These are phyloP conservation scores for Carex littledalei DNA, from an alignment of 176 grass and related monocot species.

Conservation along the genomic window DNA sequence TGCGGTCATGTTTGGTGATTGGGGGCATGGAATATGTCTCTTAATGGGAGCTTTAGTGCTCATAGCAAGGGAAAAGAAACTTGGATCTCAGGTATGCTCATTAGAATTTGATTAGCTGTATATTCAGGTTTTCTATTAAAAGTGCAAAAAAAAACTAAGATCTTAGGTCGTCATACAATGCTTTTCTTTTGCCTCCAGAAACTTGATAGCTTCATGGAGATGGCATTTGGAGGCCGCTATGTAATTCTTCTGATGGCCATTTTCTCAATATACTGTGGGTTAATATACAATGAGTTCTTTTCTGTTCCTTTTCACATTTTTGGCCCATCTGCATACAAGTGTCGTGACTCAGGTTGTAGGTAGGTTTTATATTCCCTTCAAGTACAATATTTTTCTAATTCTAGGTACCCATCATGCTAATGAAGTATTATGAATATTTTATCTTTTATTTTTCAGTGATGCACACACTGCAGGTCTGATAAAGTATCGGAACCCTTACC, in stretches of 20 bases:
- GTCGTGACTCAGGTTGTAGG: slow-evolving; percentile 80
- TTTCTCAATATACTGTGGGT: slow-evolving; percentile 99
- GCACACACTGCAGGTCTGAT: slow-evolving; percentile 65
- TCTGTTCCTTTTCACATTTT: slow-evolving; percentile 98
- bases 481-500: slow-evolving; percentile 82
- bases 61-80: slow-evolving; percentile 92
- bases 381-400: slow-evolving; percentile 1
- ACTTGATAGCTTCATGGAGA: slow-evolving; percentile 94
- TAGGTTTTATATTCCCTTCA: slow-evolving; percentile 20
- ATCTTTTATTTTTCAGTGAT: slow-evolving; percentile 54
- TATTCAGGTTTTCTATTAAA: neutral
- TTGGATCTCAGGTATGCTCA: slow-evolving; percentile 71
- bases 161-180: neutral
- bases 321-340: slow-evolving; percentile 90
- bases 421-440: slow-evolving; percentile 13
- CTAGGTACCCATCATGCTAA: neutral
- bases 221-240: slow-evolving; percentile 99
- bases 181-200: slow-evolving; percentile 48
- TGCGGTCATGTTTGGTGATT: slow-evolving; percentile 99
- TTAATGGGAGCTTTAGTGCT: slow-evolving; percentile 87
- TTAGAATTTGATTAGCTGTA: neutral
- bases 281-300: slow-evolving; percentile 99
- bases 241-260: slow-evolving; percentile 97
- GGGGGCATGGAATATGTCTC: slow-evolving; percentile 98
- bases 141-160: neutral